A percentile compares a stretch with the other conserved stretches of the same genome.
Conservation (phyloP, 805 yeast species). For the Zygosaccharomyces gambellarensis region DNA sequence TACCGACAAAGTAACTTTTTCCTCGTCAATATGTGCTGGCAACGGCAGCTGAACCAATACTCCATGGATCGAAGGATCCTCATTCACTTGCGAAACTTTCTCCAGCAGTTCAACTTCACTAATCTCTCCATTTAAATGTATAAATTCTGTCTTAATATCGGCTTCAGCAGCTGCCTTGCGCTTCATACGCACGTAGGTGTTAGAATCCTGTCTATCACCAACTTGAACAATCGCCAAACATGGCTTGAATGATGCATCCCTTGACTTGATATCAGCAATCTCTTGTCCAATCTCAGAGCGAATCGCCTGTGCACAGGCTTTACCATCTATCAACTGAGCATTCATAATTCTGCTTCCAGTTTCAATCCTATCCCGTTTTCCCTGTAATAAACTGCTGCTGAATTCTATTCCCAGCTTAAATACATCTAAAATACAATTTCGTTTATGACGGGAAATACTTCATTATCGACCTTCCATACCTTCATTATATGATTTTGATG, state of each 20-base stretch:
- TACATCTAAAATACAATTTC: neutral
- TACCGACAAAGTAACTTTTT: slow-evolving; percentile 75
- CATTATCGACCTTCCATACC: neutral
- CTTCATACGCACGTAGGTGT: slow-evolving; percentile 88
- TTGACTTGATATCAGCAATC: slow-evolving; percentile 41
- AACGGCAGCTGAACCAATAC: slow-evolving; percentile 85
- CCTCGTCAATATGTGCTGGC: slow-evolving; percentile 76
- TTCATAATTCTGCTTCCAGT: slow-evolving; percentile 10
- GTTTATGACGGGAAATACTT: neutral
- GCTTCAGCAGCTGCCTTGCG: slow-evolving; percentile 85
- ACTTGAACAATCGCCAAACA: slow-evolving; percentile 81
- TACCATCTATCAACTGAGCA: slow-evolving; percentile 51
- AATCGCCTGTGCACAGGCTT: slow-evolving; percentile 48
- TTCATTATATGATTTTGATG: neutral
- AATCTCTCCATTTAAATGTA: slow-evolving; percentile 59
- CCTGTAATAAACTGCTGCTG: neutral
- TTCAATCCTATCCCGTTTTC: neutral
- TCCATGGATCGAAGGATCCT: slow-evolving; percentile 77
- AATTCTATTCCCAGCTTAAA: neutral
- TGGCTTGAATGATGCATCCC: slow-evolving; percentile 58
- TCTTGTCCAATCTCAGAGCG: slow-evolving; percentile 50
- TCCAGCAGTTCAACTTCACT: slow-evolving; percentile 56
- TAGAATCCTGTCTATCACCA: slow-evolving; percentile 84
- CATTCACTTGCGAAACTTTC: slow-evolving; percentile 59
- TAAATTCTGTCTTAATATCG: slow-evolving; percentile 60